Evolutionary conservation across 352 stramenopile species (phyloP), one percentile per base, ranked within the genome.

Genomic region (Thraustochytrium sp.): DNA sequence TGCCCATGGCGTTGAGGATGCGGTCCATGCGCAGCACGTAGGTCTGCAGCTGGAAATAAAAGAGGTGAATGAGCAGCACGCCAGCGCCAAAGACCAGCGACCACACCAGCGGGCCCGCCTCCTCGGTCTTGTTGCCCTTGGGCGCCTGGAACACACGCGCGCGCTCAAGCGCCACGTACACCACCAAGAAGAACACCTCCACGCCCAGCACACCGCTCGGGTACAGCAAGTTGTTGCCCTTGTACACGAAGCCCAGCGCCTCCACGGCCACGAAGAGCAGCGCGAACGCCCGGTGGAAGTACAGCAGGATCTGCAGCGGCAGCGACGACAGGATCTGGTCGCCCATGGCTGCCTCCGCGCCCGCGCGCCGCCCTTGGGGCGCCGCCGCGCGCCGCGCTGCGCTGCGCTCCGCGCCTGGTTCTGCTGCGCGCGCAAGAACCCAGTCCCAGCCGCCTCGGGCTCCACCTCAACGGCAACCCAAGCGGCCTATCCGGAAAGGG

Each of bases 71-170:
- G 29, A 93, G 59, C 44, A 93, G 83, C 3, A 90, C 80, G 0
- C 89, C 89, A 21, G 87, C 82, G 0, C 89, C 87, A 2, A 95
- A 85, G 23, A 88, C 42, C 38, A 93, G 84, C 3, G 90, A 87
- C 54, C 92, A 86, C 37, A 89, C 53, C 21, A 94, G 87, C 38
- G 91, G 89, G 0, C 85, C 84, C 2, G 91, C 86, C 42, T 94
- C 87, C 64, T 89, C 88, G 11, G 89, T 93, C 44, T 92, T 90
- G 86, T 95, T 95, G 61, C 91, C 91, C 85, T 95, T 95, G 23
- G 91, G 93, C 1, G 86, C 90, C 86, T 94, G 90, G 59, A 92
- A 93, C 16, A 95, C 76, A 16, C 91, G 86, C 34, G 87, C 89
- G 63, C 82, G 88, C 56, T 92, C 88, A 37, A 94, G 85, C 55